Percentiles rank a stretch among this genome's conserved stretches.
Evolutionary conservation across 352 stramenopile species (phyloP).

Genomic region (Salisapilia sapeloensis): DNA sequence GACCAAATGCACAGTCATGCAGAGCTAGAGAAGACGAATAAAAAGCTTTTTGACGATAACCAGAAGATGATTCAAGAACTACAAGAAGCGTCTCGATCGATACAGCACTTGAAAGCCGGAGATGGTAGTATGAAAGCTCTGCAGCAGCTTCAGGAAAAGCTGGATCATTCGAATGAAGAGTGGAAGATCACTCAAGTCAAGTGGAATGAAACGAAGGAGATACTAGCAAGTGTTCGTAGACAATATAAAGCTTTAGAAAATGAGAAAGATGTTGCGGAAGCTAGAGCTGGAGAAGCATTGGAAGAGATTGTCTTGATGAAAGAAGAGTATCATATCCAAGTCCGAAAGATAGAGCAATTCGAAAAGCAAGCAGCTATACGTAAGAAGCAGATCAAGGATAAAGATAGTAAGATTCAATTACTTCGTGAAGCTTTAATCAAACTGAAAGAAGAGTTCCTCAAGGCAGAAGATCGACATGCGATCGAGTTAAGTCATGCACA

Average conservation of each 20-base stretch:
- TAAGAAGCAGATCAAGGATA: conserved; percentile 23
- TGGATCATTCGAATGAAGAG: conserved; percentile 48
- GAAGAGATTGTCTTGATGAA: conserved; percentile 67
- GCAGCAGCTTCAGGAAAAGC: conserved; percentile 35
- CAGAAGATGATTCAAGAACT: conserved; percentile 54
- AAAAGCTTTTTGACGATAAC: conserved; percentile 65
- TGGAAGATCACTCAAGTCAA: conserved; percentile 56
- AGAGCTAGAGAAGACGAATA: conserved; percentile 34
- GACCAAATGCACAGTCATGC: conserved; percentile 30
- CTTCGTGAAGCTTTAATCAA: conserved; percentile 67
- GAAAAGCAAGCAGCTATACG: conserved; percentile 23
- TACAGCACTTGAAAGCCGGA: conserved; percentile 21
- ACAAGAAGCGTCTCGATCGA: conserved; percentile 48
- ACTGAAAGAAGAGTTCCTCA: conserved; percentile 82
- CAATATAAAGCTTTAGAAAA: conserved; percentile 27
- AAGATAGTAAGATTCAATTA: conserved; percentile 46
- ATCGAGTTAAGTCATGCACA: conserved; percentile 46
- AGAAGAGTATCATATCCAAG: conserved; percentile 12
- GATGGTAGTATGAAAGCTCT: conserved; percentile 16
- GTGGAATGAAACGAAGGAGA: conserved; percentile 21
- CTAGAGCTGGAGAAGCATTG: conserved; percentile 56
- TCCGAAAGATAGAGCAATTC: conserved; percentile 17
- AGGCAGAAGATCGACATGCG: conserved; percentile 65
- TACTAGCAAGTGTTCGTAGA: conserved; percentile 39
- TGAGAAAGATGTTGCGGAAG: conserved; percentile 55